phyloP scores from a whole-genome alignment of 2,329 filamentous ascomycete genomes.

The Leptographium lundbergii region DNA sequence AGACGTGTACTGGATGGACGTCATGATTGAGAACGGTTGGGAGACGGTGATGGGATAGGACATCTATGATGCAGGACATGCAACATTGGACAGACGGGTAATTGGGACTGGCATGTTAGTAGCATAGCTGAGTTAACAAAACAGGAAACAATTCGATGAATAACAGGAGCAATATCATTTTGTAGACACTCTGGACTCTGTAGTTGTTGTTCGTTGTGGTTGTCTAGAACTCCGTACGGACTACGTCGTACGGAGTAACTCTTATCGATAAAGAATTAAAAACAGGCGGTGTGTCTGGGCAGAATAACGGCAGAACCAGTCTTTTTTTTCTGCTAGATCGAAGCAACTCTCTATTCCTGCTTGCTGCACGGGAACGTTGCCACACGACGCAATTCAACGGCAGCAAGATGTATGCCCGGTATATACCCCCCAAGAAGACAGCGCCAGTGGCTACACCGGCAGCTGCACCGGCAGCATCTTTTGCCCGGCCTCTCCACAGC shows the following conservation, averaged over 20 bases:
- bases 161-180: too few relatives aligned
- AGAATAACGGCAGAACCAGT: background rate
- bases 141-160: too few relatives aligned
- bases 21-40: conserved; percentile 43
- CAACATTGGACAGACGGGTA: background rate
- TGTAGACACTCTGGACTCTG: too few relatives aligned
- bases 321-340: background rate
- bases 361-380: too few relatives aligned
- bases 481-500: conserved; percentile 11
- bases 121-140: background rate
- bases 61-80: background rate
- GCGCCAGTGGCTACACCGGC: conserved; percentile 2
- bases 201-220: too few relatives aligned
- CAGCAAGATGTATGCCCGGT: conserved; percentile 21
- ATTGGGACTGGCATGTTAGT: too few relatives aligned
- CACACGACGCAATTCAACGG: background rate
- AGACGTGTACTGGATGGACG: conserved; percentile 40
- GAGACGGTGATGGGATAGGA: conserved; percentile 25
- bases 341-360: too few relatives aligned
- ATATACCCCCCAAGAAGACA: conserved; percentile 20
- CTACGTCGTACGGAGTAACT: background rate
- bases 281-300: conserved; percentile 5
- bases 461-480: background rate
- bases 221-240: too few relatives aligned
- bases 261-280: conserved; percentile 6